Base-by-base conservation (phyloP, 2,329 filamentous ascomycete species). In the Trichoderma pleuroti region DNA sequence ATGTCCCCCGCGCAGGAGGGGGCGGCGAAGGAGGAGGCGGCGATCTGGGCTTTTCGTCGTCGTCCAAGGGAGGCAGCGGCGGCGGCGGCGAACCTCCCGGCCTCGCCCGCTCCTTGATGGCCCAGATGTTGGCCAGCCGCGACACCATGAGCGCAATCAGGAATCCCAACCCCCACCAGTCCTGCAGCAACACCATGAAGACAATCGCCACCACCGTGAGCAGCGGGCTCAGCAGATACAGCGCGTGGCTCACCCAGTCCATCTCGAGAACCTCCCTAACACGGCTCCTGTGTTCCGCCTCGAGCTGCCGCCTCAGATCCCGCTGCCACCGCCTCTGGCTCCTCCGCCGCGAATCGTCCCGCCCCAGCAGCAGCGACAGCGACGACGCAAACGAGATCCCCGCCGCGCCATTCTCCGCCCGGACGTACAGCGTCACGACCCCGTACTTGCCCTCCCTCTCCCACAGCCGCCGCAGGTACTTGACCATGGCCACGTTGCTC, bases 71-170 rank as follows among this genome's bases (percentile, higher is more conserved):
- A 67, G 64, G 54, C 16, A 46, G 11, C 57, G 52, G 18, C 14
- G 64, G 65, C 60, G 60, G 64, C 52, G 60, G 64, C 36, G 30
- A 10, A 12, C 28, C 10, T 1, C 49, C 57, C 26, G 59, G 54
- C 24, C 18, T 24, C 28, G 81, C 79, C 46, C 88, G 86, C 61
- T 84, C 80, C 71, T 87, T 87, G 76, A 90, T 86, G 39, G 87
- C 81, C 78, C 82, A 82, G 70, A 88, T 85, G 74, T 90, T 89
- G 70, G 88, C 77, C 10, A 87, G 71, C 16, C 89, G 86, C 2
- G 86, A 85, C 14, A 84, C 59, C 75, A 90, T 85, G 26, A 90
- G 82, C 0, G 83, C 80, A 1, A 83, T 54, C 11, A 89, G 76
- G 11, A 83, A 81, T 3, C 76, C 78, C 3, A 89, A 76, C 1